Evolutionary conservation across 2,329 filamentous ascomycete species (phyloP).

Genomic region (Shiraia sp.): DNA sequence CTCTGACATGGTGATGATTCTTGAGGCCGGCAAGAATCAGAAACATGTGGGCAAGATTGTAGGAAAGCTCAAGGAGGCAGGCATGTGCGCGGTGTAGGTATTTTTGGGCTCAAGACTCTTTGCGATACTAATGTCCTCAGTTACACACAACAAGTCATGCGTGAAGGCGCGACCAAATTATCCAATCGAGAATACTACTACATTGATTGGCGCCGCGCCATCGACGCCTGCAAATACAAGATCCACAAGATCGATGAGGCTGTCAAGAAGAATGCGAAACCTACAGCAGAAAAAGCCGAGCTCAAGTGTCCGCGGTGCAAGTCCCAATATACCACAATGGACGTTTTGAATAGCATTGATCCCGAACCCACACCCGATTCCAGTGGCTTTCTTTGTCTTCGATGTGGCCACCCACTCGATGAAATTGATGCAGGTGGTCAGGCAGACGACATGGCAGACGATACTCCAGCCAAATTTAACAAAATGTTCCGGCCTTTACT

Average conservation of each 20-base stretch:
- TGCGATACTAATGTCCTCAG: slow-evolving; percentile 45
- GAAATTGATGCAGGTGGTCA: slow-evolving; percentile 32
- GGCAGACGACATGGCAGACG: slow-evolving; percentile 41
- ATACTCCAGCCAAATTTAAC: slow-evolving; percentile 60
- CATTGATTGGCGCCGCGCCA: slow-evolving; percentile 90
- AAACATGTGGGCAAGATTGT: slow-evolving; percentile 92
- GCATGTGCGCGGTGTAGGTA: slow-evolving; percentile 77
- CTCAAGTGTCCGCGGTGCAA: slow-evolving; percentile 82
- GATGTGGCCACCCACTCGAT: slow-evolving; percentile 67
- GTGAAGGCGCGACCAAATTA: slow-evolving; percentile 79
- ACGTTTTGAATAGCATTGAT: slow-evolving; percentile 78
- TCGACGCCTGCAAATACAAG: slow-evolving; percentile 95
- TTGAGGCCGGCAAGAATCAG: slow-evolving; percentile 74
- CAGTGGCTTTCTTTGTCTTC: slow-evolving; percentile 76
- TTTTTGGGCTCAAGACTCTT: slow-evolving; percentile 3
- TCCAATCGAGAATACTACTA: slow-evolving; percentile 94
- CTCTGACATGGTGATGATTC: slow-evolving; percentile 82
- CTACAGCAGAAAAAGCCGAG: slow-evolving; percentile 83
- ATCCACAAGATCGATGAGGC: slow-evolving; percentile 86
- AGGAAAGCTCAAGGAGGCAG: slow-evolving; percentile 81
- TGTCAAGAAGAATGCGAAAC: slow-evolving; percentile 81
- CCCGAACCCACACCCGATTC: slow-evolving; percentile 51
- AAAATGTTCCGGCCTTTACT: slow-evolving; percentile 79
- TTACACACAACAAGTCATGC: slow-evolving; percentile 74
- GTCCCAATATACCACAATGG: slow-evolving; percentile 85